Base-by-base conservation (phyloP, 2,329 filamentous ascomycete genomes). In the Rachicladosporium sp. region DNA sequence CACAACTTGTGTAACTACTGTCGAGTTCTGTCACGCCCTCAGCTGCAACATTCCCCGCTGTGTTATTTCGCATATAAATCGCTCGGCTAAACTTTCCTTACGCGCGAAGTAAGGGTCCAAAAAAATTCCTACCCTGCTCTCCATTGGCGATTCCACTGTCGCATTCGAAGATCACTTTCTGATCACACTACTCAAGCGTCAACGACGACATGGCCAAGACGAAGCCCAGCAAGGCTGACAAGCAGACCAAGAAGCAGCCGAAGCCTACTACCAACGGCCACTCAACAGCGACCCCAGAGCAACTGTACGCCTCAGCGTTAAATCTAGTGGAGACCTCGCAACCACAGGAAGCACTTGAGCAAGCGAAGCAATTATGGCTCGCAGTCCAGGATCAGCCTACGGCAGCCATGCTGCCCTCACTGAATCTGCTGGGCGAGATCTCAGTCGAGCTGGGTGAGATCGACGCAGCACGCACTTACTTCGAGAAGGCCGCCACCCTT, bases 351-450 rank as follows among this genome's bases (percentile, higher is more conserved):
- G 76, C 76, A 15, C 67, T 79, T 15, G 56, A 65, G 35, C 53
- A 68, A 29, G 75, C 73, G 35, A 63, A 70, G 50, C 65, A 68
- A 49, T 73, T 74, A 2, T 65, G 78, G 48, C 58, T 56, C 50
- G 62, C 60, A 45, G 69, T 66, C 42, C 61, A 66, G 45, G 58
- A 60, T 29, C 42, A 38, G 40, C 42, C 50, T 29, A 42, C 46
- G 37, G 43, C 43, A 9, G 54, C 55, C 30, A 71, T 73, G 34
- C 67, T 85, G 10, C 70, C 78, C 8, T 81, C 82, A 1, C 65
- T 88, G 36, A 84, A 81, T 49, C 66, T 93, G 29, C 71, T 91
- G 13, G 88, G 82, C 40, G 83, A 93, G 53, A 85, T 93, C 53
- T 72, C 78, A 51, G 72, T 94, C 41, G 86, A 94, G 56, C 64